Percentiles rank a stretch among this genome's conserved stretches.
Conservation (phyloP, 352 stramenopile species). For the Globisporangium perplexum region DNA sequence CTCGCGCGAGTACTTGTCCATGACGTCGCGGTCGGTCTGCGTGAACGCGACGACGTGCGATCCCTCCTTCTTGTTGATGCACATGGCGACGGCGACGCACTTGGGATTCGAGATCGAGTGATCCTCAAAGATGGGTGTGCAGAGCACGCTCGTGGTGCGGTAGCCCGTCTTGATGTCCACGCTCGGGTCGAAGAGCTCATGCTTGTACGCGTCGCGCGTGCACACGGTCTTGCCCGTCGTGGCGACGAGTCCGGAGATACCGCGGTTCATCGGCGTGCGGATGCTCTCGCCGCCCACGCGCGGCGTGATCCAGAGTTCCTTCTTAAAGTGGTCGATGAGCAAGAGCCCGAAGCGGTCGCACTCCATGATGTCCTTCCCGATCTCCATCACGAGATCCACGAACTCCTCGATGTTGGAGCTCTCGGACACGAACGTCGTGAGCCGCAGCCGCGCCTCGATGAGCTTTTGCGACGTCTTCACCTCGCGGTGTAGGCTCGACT, state of each 20-base stretch:
- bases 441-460: slow-evolving; percentile 50
- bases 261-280: slow-evolving; percentile 58
- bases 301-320: slow-evolving; percentile 72
- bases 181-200: slow-evolving; percentile 61
- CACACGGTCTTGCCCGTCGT: slow-evolving; percentile 52
- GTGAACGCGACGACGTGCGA: slow-evolving; percentile 68
- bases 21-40: slow-evolving; percentile 40
- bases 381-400: slow-evolving; percentile 62
- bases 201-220: slow-evolving; percentile 66
- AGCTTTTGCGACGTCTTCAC: slow-evolving; percentile 72
- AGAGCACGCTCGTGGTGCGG: slow-evolving; percentile 65
- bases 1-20: slow-evolving; percentile 57
- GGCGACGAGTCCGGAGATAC: slow-evolving; percentile 61
- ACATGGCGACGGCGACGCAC: slow-evolving; percentile 72
- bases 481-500: slow-evolving; percentile 56
- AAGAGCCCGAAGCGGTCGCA: slow-evolving; percentile 66
- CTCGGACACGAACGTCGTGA: slow-evolving; percentile 58
- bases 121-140: slow-evolving; percentile 71
- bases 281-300: slow-evolving; percentile 39
- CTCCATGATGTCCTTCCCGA: slow-evolving; percentile 72
- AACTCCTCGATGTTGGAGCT: slow-evolving; percentile 59
- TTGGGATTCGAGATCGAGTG: slow-evolving; percentile 38
- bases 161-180: slow-evolving; percentile 73
- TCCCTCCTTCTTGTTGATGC: slow-evolving; percentile 88
- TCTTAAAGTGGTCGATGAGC: slow-evolving; percentile 72